Conservation (phyloP, 176 grass and related monocot genomes). For the Carex myosuroides region DNA sequence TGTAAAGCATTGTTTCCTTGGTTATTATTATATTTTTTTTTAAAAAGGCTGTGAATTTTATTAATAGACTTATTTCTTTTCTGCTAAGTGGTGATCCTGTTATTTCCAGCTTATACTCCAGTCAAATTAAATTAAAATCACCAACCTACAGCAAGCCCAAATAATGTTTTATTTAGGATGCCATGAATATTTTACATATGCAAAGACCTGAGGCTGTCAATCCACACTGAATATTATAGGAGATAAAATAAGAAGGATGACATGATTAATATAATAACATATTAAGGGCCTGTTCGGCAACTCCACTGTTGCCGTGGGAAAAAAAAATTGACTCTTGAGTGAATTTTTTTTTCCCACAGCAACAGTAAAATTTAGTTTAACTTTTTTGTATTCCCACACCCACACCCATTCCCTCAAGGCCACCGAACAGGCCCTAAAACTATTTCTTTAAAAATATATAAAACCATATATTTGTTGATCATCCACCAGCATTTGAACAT, state of each 20-base stretch:
- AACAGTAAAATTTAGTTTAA: too few relatives aligned
- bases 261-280: background rate
- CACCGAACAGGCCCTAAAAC: too few relatives aligned
- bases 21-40: background rate
- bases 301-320: too few relatives aligned
- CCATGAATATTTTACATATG: background rate
- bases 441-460: background rate
- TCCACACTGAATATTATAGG: background rate
- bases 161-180: background rate
- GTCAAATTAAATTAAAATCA: background rate
- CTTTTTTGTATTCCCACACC: too few relatives aligned
- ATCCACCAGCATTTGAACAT: background rate
- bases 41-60: background rate
- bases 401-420: too few relatives aligned
- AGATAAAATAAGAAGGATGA: background rate
- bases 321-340: too few relatives aligned
- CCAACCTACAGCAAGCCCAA: background rate
- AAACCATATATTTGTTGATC: background rate
- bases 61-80: background rate
- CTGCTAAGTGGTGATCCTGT: slow-evolving; percentile 1
- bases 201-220: background rate
- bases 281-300: too few relatives aligned
- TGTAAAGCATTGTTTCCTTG: background rate
- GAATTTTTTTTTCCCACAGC: too few relatives aligned
- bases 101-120: slow-evolving; percentile 5